A percentile compares a stretch with the other conserved stretches of the same genome.
These are phyloP conservation scores for Gryganskiella cystojenkinii DNA, from an alignment of 192 early-diverging fungal genomes.

Conservation along the genomic window DNA sequence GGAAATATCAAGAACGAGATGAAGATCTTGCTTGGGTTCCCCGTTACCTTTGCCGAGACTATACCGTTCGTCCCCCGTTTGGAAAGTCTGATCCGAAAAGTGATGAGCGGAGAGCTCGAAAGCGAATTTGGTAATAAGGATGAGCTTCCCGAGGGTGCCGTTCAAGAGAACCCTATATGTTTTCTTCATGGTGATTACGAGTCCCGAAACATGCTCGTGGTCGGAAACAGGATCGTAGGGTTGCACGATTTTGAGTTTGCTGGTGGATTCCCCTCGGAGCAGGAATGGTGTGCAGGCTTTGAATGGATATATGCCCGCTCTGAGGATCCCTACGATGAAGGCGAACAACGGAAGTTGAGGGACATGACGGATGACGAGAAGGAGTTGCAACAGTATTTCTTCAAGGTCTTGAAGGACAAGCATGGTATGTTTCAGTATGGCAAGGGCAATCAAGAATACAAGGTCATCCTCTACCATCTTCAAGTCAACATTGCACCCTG, in stretches of 20 bases:
- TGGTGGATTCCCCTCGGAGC: constrained; percentile 39
- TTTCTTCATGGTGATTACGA: constrained; percentile 45
- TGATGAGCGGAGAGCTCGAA: constrained; percentile 29
- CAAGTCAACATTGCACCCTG: constrained; percentile 42
- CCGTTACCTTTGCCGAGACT: constrained; percentile 7
- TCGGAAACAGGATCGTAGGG: constrained; percentile 26
- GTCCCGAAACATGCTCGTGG: constrained; percentile 33
- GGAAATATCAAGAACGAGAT: constrained; percentile 30
- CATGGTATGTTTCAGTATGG: constrained; percentile 27
- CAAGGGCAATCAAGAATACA: constrained; percentile 31
- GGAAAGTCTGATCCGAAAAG: constrained; percentile 21
- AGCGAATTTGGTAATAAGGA: constrained; percentile 6
- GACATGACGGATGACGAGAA: constrained; percentile 38
- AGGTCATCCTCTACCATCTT: constrained; percentile 36
- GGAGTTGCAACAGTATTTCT: constrained; percentile 33
- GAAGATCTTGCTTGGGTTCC: background rate
- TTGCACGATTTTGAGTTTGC: constrained; percentile 49
- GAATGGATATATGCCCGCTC: constrained; percentile 39
- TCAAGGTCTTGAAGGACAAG: constrained; percentile 13
- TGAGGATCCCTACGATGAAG: constrained; percentile 32
- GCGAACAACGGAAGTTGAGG: constrained; percentile 25
- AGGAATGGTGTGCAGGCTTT: constrained; percentile 49
- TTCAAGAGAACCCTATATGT: constrained; percentile 7
- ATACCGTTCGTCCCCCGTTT: constrained; percentile 7
- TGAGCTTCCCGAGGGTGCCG: background rate